Percentiles rank a stretch among this genome's conserved stretches.
Conservation (phyloP, 2,329 filamentous ascomycete genomes). For the Aureobasidium leucospermi region DNA sequence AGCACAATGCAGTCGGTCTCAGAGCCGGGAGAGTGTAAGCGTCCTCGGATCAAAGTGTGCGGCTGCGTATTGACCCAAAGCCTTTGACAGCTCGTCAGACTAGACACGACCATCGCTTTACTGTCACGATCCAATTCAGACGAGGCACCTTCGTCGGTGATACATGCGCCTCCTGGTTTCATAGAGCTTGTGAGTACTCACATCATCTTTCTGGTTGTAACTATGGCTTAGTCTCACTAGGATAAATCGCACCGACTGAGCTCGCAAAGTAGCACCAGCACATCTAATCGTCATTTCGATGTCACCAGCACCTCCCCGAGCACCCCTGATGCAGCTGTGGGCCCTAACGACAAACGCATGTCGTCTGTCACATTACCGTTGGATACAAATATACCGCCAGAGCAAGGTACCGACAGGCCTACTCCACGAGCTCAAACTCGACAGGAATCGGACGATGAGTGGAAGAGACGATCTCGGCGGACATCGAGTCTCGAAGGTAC, state of each 20-base stretch:
- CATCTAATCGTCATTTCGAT: constrained; percentile 27
- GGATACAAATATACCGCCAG: constrained; percentile 60
- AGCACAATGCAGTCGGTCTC: constrained; percentile 23
- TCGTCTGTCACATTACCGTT: constrained; percentile 54
- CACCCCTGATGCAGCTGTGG: constrained; percentile 27
- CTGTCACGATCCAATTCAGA: constrained; percentile 48
- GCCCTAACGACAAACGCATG: constrained; percentile 21
- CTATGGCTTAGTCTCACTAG: not conserved
- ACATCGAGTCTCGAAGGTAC: constrained; percentile 71
- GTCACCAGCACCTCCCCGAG: constrained; percentile 30
- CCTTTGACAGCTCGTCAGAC: constrained; percentile 29
- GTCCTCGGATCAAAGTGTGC: not conserved
- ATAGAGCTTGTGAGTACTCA: constrained; percentile 60
- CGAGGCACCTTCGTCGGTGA: constrained; percentile 81
- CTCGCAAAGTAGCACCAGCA: constrained; percentile 18
- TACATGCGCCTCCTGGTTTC: constrained; percentile 82
- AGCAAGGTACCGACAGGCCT: constrained; percentile 51
- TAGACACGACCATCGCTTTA: constrained; percentile 39
- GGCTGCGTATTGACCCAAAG: constrained; percentile 9
- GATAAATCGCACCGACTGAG: constrained; percentile 10
- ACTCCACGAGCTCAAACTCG: constrained; percentile 80
- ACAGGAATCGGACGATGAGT: constrained; percentile 59
- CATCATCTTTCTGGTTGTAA: not conserved
- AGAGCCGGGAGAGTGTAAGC: constrained; percentile 26
- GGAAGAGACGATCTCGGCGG: constrained; percentile 50